phyloP scores from a whole-genome alignment of 108 stramenopile species.

The Seminavis robusta region DNA sequence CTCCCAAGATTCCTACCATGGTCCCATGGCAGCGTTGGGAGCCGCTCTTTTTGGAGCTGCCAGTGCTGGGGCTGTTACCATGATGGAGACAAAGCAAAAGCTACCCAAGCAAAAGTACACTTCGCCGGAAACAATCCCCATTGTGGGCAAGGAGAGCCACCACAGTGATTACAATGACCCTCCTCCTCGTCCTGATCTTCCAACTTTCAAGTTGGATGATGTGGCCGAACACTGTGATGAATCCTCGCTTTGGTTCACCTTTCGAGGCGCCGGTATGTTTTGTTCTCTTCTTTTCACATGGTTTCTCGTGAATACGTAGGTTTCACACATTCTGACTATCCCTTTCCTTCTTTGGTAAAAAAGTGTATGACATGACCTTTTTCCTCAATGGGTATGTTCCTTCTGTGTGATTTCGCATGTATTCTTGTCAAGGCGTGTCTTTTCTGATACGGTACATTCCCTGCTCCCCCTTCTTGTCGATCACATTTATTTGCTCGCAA shows the following conservation, averaged over 20 bases:
- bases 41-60: no score
- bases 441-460: no score
- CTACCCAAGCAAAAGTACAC: constrained; percentile 13
- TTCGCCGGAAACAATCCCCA: constrained; percentile 1
- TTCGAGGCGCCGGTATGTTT: constrained; percentile 65
- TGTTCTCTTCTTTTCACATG: constrained; percentile 47
- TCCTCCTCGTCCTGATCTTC: constrained; percentile 30
- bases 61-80: no score
- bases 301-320: constrained; percentile 41
- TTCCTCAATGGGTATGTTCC: constrained; percentile 55
- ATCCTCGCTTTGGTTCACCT: constrained; percentile 52
- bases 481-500: no score
- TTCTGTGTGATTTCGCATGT: no score
- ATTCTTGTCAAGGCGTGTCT: no score
- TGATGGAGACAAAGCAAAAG: no score
- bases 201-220: constrained; percentile 25
- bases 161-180: constrained; percentile 27
- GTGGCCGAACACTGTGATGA: constrained; percentile 42
- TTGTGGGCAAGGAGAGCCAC: constrained; percentile 4
- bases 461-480: no score
- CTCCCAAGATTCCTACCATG: no score
- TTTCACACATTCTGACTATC: not conserved
- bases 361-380: constrained; percentile 81
- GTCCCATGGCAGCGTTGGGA: no score
- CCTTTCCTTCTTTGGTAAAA: no score